phyloP scores from a whole-genome alignment of 202 grass and related monocot genomes.

The Elaeis oleifera region DNA sequence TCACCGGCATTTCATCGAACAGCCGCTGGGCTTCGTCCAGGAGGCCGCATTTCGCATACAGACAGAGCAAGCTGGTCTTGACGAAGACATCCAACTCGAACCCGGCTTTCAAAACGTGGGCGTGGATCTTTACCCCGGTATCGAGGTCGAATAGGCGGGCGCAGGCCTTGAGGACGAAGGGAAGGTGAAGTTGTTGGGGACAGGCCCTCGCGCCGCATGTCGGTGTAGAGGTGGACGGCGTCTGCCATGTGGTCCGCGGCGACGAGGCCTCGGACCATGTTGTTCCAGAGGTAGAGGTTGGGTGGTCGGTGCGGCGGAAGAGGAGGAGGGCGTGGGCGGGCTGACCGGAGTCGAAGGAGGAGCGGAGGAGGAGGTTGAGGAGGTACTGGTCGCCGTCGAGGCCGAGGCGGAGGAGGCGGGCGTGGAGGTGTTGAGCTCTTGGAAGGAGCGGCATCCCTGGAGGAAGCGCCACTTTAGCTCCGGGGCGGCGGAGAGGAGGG shows the following conservation, averaged over 20 bases:
- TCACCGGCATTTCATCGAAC: conserved; percentile 47
- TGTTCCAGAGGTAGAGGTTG: conserved; percentile 29
- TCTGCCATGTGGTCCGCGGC: conserved; percentile 28
- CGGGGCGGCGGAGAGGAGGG: conserved; percentile 31
- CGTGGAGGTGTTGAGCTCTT: background rate
- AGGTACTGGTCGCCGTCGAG: conserved; percentile 5
- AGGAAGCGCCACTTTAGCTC: background rate
- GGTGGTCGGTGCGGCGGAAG: background rate
- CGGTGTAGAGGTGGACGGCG: conserved; percentile 27
- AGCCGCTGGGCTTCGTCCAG: conserved; percentile 18
- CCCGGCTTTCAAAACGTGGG: conserved; percentile 30
- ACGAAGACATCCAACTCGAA: conserved; percentile 34
- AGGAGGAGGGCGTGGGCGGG: conserved; percentile 16
- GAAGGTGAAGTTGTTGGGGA: conserved; percentile 42
- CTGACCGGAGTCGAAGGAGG: conserved; percentile 11
- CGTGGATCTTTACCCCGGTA: conserved; percentile 31
- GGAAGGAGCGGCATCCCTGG: too few relatives aligned
- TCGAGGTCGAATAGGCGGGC: conserved; percentile 30
- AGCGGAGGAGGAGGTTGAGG: conserved; percentile 21
- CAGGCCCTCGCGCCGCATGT: conserved; percentile 17
- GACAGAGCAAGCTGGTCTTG: conserved; percentile 43
- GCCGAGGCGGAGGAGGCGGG: conserved; percentile 1
- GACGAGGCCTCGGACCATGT: conserved; percentile 26
- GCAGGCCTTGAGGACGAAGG: conserved; percentile 41
- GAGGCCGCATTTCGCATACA: conserved; percentile 42